phyloP scores from a whole-genome alignment of 257 asterid species.

The Perilla frutescens region DNA sequence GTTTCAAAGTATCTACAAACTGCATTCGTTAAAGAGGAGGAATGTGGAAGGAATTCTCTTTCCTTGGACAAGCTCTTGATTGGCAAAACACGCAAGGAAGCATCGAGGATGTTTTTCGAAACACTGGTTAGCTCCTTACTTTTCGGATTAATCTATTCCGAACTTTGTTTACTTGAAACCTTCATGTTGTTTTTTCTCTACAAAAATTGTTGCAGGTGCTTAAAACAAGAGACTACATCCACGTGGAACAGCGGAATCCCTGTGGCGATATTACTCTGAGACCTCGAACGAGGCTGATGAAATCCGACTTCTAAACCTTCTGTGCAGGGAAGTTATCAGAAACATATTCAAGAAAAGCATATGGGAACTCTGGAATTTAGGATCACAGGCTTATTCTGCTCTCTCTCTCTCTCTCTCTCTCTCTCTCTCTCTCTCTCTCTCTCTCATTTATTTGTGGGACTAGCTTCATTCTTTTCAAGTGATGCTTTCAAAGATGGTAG shows the following conservation, averaged over 20 bases:
- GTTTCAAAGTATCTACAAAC: constrained; percentile 83
- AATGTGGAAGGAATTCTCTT: constrained; percentile 54
- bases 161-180: background rate
- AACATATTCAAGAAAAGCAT: constrained; percentile 13
- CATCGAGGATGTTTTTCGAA: constrained; percentile 86
- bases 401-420: background rate
- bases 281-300: constrained; percentile 65
- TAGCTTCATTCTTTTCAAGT: background rate
- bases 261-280: constrained; percentile 52
- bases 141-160: background rate
- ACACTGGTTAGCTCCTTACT: constrained; percentile 57
- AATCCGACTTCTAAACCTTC: constrained; percentile 46
- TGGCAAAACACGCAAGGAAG: constrained; percentile 87
- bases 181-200: background rate
- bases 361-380: constrained; percentile 32
- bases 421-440: no score
- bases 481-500: constrained; percentile 37
- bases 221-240: constrained; percentile 74
- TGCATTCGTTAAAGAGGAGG: constrained; percentile 63
- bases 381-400: background rate
- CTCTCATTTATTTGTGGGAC: background rate
- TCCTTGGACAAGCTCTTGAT: constrained; percentile 66
- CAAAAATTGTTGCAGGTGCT: constrained; percentile 55
- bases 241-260: constrained; percentile 63
- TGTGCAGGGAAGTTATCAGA: background rate